Conservation (phyloP, 768 basidiomycete species). For the Tricholoma saponaceum region DNA sequence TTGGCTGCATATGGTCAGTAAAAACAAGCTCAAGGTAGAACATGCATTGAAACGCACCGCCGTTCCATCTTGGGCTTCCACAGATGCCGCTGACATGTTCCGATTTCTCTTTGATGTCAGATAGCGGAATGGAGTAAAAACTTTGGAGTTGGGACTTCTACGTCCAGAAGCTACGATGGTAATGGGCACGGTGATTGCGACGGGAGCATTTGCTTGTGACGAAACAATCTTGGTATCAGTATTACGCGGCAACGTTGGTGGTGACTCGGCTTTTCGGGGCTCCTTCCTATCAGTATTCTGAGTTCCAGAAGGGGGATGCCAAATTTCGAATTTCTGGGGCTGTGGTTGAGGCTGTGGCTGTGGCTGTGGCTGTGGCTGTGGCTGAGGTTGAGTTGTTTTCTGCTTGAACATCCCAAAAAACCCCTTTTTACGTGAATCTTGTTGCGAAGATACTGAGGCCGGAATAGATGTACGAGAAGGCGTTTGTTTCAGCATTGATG, state of each 20-base stretch:
- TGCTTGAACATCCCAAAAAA: constrained; percentile 34
- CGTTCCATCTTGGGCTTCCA: constrained; percentile 78
- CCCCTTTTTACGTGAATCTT: constrained; percentile 34
- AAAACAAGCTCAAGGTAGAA: constrained; percentile 4
- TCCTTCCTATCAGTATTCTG: constrained; percentile 19
- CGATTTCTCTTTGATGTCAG: constrained; percentile 54
- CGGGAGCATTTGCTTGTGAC: constrained; percentile 10
- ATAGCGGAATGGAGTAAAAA: constrained; percentile 63
- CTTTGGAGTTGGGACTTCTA: constrained; percentile 38
- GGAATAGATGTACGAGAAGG: constrained; percentile 35
- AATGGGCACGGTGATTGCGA: constrained; percentile 24
- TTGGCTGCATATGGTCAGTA: constrained; percentile 40
- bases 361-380: neutral
- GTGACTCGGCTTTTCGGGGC: constrained; percentile 3
- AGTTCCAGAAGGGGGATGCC: constrained; percentile 15
- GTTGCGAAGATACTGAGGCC: constrained; percentile 33
- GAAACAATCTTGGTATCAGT: constrained; percentile 6
- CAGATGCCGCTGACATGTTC: constrained; percentile 68
- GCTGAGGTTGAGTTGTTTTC: constrained; percentile 16
- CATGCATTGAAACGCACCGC: constrained; percentile 47
- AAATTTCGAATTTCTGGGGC: neutral
- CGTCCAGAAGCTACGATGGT: constrained; percentile 29
- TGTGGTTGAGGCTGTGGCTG: constrained; percentile 1
- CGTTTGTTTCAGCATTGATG: constrained; percentile 40
- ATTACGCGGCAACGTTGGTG: neutral